Evolutionary conservation across 306 rosid genomes (phyloP).

Genomic region (Chamaecrista fasciculata): DNA sequence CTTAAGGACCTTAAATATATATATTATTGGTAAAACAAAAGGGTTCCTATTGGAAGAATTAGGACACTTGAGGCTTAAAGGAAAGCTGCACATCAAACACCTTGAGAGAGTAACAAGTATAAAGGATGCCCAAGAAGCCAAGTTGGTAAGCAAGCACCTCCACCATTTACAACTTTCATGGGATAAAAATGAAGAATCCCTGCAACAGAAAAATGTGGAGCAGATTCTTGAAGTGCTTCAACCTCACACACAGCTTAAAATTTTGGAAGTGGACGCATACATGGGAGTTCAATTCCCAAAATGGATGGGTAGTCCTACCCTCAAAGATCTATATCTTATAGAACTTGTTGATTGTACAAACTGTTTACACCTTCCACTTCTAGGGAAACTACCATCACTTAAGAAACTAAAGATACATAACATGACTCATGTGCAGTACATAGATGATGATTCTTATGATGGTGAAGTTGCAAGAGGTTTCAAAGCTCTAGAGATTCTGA

Average conservation of each 20-base stretch:
- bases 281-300: not conserved
- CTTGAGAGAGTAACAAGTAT: conserved; percentile 15
- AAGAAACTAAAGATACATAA: not conserved
- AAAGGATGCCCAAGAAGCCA: conserved; percentile 5
- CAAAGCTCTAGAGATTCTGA: conserved; percentile 11
- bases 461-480: conserved; percentile 6
- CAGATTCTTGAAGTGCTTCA: conserved; percentile 29
- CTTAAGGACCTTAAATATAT: conserved; percentile 2
- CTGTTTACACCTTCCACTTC: not conserved
- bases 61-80: conserved; percentile 1
- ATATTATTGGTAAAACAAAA: conserved; percentile 1
- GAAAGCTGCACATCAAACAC: conserved; percentile 19
- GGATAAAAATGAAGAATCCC: conserved; percentile 1
- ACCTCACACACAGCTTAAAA: conserved; percentile 9
- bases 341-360: not conserved
- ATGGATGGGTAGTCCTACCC: conserved; percentile 14
- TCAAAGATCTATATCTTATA: not conserved
- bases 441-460: not conserved
- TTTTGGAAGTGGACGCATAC: not conserved
- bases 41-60: conserved; percentile 22
- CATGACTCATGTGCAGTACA: not conserved
- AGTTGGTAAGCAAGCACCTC: conserved; percentile 15
- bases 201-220: conserved; percentile 10
- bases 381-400: conserved; percentile 2
- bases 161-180: not conserved